Evolutionary conservation across 345 rosid genomes (phyloP).

Genomic region (Hibiscus trionum): DNA sequence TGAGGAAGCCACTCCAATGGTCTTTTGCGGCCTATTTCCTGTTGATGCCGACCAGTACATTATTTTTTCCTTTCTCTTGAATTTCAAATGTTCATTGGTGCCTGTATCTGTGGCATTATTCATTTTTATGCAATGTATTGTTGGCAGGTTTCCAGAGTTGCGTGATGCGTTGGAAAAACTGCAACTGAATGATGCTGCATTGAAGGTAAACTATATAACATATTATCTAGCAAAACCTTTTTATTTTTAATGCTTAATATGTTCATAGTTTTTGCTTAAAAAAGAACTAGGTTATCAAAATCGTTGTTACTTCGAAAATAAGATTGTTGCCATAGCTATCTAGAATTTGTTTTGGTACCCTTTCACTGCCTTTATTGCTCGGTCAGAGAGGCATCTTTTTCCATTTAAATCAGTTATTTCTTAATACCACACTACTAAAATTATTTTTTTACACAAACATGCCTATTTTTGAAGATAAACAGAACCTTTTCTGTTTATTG

Average conservation of each 20-base stretch:
- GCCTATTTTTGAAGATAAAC: no score
- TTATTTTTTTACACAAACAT: background rate
- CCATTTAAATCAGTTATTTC: background rate
- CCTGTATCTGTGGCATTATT: conserved; percentile 4
- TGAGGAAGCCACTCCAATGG: conserved; percentile 97
- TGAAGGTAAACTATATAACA: conserved; percentile 48
- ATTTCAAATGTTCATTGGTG: conserved; percentile 1
- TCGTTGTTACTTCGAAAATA: background rate
- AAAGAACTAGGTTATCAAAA: background rate
- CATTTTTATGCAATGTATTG: conserved; percentile 16
- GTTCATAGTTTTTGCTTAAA: background rate
- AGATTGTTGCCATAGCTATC: background rate
- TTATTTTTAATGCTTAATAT: background rate
- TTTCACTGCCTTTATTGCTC: background rate
- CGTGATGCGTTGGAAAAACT: conserved; percentile 97
- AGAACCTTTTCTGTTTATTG: no score
- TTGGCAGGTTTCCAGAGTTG: conserved; percentile 73
- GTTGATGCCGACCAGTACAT: conserved; percentile 96
- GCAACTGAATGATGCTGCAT: conserved; percentile 95
- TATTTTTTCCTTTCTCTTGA: conserved; percentile 16
- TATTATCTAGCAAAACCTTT: background rate
- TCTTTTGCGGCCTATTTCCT: conserved; percentile 96
- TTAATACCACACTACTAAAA: background rate
- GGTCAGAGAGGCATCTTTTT: background rate
- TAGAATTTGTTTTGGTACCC: background rate